Conservation (phyloP, 2,329 filamentous ascomycete species). For the Fusarium torulosum region DNA sequence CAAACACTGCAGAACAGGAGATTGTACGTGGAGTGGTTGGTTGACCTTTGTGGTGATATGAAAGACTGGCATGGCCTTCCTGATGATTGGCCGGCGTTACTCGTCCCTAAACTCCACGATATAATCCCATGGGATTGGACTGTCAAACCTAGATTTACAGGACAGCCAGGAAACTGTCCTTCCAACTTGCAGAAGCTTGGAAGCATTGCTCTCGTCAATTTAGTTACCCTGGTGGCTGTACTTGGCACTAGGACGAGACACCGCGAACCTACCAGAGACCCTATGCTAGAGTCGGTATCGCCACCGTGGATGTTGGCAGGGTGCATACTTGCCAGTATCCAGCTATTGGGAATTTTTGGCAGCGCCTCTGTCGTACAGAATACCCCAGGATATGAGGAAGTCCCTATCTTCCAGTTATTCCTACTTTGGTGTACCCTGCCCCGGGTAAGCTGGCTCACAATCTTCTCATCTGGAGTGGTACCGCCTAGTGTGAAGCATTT, state of each 20-base stretch:
- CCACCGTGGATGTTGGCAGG: constrained; percentile 13
- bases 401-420: neutral
- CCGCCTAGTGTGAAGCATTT: neutral
- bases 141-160: neutral
- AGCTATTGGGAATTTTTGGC: neutral
- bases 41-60: too few species aligned
- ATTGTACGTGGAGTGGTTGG: too few species aligned
- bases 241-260: rapidly evolving
- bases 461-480: rapidly evolving
- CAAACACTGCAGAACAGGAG: too few species aligned
- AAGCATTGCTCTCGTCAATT: constrained; percentile 16
- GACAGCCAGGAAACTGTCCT: neutral
- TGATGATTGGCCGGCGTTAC: too few species aligned
- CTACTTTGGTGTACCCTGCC: constrained; percentile 28
- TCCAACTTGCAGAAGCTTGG: neutral
- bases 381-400: constrained; percentile 3
- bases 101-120: neutral
- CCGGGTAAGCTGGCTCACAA: constrained; percentile 10
- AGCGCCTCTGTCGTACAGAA: constrained; percentile 5
- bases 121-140: constrained; percentile 38
- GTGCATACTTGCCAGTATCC: neutral
- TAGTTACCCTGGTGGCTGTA: neutral
- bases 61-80: too few species aligned
- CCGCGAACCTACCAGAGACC: rapidly evolving
- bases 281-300: neutral